phyloP scores from a whole-genome alignment of 768 basidiomycete species.

The Trametes cingulata region DNA sequence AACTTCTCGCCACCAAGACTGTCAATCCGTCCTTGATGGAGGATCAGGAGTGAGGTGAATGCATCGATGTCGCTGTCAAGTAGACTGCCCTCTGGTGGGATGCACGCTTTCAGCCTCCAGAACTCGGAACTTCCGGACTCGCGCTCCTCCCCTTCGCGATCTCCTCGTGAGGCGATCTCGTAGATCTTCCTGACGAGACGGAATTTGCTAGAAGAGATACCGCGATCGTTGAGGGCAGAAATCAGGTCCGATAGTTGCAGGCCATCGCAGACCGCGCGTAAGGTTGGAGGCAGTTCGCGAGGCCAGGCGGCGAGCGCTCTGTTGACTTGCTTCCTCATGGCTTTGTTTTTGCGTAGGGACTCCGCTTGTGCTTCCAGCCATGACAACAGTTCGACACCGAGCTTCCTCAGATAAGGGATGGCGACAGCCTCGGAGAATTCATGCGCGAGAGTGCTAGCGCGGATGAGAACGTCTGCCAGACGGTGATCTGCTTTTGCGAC shows the following conservation, averaged over 20 bases:
- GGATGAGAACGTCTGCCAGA: slow-evolving; percentile 67
- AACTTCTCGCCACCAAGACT: slow-evolving; percentile 52
- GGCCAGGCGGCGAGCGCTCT: slow-evolving; percentile 79
- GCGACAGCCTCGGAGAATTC: slow-evolving; percentile 45
- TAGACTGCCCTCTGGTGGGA: slow-evolving; percentile 56
- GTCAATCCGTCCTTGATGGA: slow-evolving; percentile 59
- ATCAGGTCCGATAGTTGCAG: slow-evolving; percentile 52
- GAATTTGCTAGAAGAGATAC: slow-evolving; percentile 76
- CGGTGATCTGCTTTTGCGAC: slow-evolving; percentile 45
- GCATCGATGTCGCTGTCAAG: slow-evolving; percentile 70
- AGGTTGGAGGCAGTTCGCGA: slow-evolving; percentile 49
- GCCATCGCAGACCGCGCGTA: slow-evolving; percentile 47
- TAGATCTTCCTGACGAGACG: slow-evolving; percentile 67
- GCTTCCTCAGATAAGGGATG: slow-evolving; percentile 31
- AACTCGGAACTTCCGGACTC: slow-evolving; percentile 65
- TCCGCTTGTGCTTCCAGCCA: slow-evolving; percentile 66
- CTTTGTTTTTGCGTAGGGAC: slow-evolving; percentile 41
- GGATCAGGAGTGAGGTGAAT: slow-evolving; percentile 65
- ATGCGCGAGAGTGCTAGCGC: slow-evolving; percentile 61
- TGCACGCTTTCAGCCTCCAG: slow-evolving; percentile 82
- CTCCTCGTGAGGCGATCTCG: slow-evolving; percentile 41
- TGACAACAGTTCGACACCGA: slow-evolving; percentile 50
- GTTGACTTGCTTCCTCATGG: slow-evolving; percentile 44
- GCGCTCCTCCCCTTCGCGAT: slow-evolving; percentile 29
- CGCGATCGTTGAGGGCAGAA: slow-evolving; percentile 54